A percentile compares a stretch with the other conserved stretches of the same genome.
These are phyloP conservation scores for Cladosporium velox DNA, from an alignment of 2,329 filamentous ascomycete species.

Conservation along the genomic window DNA sequence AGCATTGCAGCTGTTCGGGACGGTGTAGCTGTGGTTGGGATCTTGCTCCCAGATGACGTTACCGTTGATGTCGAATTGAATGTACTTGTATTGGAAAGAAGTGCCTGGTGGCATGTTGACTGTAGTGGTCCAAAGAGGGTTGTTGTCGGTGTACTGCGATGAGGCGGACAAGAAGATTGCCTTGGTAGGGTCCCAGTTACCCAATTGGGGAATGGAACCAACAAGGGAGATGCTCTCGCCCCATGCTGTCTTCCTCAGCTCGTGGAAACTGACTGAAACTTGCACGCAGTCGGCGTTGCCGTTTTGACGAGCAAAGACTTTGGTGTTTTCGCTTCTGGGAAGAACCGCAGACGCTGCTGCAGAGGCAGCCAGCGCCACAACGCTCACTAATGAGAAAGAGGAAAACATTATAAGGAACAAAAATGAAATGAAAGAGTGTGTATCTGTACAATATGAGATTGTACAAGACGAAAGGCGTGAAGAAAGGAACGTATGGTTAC, in stretches of 20 bases:
- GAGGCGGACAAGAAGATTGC: slow-evolving; percentile 61
- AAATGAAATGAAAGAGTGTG: slow-evolving; percentile 16
- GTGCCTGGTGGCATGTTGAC: slow-evolving; percentile 59
- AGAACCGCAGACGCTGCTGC: slow-evolving; percentile 17
- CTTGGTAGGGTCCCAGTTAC: slow-evolving; percentile 58
- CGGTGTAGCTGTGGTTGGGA: slow-evolving; percentile 46
- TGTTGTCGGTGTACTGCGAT: slow-evolving; percentile 56
- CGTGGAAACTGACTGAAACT: slow-evolving; percentile 23
- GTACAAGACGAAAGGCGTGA: slow-evolving; percentile 14
- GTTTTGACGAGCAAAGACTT: slow-evolving; percentile 16
- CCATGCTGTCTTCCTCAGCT: slow-evolving; percentile 22
- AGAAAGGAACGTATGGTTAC: background rate
- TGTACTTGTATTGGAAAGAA: slow-evolving; percentile 60
- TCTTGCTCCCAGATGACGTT: slow-evolving; percentile 66
- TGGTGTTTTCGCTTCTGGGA: slow-evolving; percentile 12
- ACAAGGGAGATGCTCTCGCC: slow-evolving; percentile 68
- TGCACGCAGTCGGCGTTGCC: slow-evolving; percentile 17
- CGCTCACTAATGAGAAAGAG: slow-evolving; percentile 20
- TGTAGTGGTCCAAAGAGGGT: slow-evolving; percentile 63
- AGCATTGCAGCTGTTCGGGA: slow-evolving; percentile 42
- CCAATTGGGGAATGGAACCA: slow-evolving; percentile 61
- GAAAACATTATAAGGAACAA: slow-evolving; percentile 20
- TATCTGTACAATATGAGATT: slow-evolving; percentile 9
- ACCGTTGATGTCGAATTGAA: slow-evolving; percentile 59
- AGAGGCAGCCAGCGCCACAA: slow-evolving; percentile 19